Evolutionary conservation across 2,329 filamentous ascomycete species (phyloP), one percentile per base, ranked within the genome.

Genomic region (Rasamsonia emersonii): DNA sequence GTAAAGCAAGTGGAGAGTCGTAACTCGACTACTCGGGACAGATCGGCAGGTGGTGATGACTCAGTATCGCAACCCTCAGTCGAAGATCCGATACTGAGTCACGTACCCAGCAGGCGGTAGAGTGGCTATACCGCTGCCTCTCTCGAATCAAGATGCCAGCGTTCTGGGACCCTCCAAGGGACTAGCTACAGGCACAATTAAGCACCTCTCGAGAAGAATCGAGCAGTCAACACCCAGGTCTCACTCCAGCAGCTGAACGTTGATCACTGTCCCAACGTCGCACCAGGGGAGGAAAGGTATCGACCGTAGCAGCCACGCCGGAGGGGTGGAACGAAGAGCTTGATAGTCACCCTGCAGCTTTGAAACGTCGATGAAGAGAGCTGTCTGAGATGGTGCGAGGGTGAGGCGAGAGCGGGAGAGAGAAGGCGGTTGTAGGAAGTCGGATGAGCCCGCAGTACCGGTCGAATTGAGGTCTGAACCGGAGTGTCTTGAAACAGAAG

Each of bases 11-110:
- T 9, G 21, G 21, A 31, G 24, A 14, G 14, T 31, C 29, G 30
- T 35, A 21, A 47, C 43, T 45, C 44, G 42, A 38, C 36, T 50
- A 18, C 10, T 52, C 52, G 44, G 53, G 51, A 47, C 50, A 49
- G 51, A 55, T 48, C 47, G 40, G 36, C 37, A 32, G 35, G 35
- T 21, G 41, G 42, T 44, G 43, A 46, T 50, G 54, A 56, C 52
- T 58, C 55, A 50, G 37, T 32, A 34, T 50, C 51, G 35, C n/a
- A n/a, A n/a, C n/a, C n/a, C n/a, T n/a, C n/a, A n/a, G n/a, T n/a
- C n/a, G n/a, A n/a, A n/a, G n/a, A n/a, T n/a, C n/a, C n/a, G n/a
- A n/a, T n/a, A n/a, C n/a, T 40, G 39, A 49, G 41, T 53, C 51
- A 56, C 54, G 42, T n/a, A n/a, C n/a, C n/a, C n/a, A n/a, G n/a